A percentile compares a stretch with the other conserved stretches of the same genome.
Evolutionary conservation across 768 basidiomycete species (phyloP).

Genomic region (Lactarius vividus): DNA sequence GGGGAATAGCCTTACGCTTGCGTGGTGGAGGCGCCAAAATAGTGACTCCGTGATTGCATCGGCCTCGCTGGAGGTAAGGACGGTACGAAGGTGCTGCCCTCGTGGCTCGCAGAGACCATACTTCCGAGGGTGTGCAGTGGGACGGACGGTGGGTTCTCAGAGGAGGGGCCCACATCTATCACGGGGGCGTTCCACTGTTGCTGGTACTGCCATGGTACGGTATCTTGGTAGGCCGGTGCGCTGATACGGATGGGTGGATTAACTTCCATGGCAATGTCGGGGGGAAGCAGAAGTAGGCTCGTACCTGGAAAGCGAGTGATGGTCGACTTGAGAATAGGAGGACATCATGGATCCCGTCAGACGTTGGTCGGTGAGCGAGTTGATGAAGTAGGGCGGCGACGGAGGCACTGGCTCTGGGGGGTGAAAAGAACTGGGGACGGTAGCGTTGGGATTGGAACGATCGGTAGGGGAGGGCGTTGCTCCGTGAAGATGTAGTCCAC

Average conservation of each 20-base stretch:
- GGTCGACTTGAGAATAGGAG: constrained; percentile 16
- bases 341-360: constrained; percentile 19
- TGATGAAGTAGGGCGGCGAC: constrained; percentile 5
- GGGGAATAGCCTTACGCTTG: constrained; percentile 14
- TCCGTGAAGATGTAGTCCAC: constrained; percentile 20
- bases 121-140: constrained; percentile 10
- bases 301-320: constrained; percentile 17
- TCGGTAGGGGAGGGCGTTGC: constrained; percentile 13
- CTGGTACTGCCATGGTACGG: constrained; percentile 16
- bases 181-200: constrained; percentile 14
- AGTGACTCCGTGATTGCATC: constrained; percentile 4
- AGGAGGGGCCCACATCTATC: constrained; percentile 3
- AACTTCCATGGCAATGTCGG: background rate
- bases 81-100: constrained; percentile 11
- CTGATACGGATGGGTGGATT: background rate
- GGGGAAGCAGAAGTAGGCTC: background rate
- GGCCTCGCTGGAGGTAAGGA: constrained; percentile 8
- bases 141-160: constrained; percentile 7
- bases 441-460: constrained; percentile 1
- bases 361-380: constrained; percentile 17
- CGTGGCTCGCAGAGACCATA: constrained; percentile 17
- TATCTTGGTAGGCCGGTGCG: constrained; percentile 13
- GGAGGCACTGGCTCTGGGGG: constrained; percentile 9
- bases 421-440: constrained; percentile 7
- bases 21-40: background rate